These are phyloP conservation scores for Infundibulicybe gibba DNA, from an alignment of 768 basidiomycete species.

Conservation along the genomic window DNA sequence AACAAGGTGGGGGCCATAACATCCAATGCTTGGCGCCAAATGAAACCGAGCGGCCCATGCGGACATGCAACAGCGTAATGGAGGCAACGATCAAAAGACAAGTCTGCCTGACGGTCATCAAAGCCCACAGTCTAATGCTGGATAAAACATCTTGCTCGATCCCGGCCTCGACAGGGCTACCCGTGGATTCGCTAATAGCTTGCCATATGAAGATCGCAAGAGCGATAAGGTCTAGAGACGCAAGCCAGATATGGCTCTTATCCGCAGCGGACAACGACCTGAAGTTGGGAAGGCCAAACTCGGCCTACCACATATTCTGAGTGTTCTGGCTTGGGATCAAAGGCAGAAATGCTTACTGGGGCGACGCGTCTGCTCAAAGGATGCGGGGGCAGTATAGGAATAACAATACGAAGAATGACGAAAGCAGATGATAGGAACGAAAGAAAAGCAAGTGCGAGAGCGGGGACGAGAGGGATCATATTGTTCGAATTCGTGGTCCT, in stretches of 20 bases:
- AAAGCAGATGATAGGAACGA: slow-evolving; percentile 74
- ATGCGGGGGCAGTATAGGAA: slow-evolving; percentile 72
- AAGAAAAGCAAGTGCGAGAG: slow-evolving; percentile 63
- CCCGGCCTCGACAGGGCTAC: slow-evolving; percentile 38
- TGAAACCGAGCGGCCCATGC: slow-evolving; percentile 64
- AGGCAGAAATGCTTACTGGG: slow-evolving; percentile 45
- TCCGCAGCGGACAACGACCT: slow-evolving; percentile 63
- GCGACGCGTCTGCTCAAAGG: slow-evolving; percentile 71
- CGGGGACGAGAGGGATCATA: slow-evolving; percentile 69
- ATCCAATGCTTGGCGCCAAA: slow-evolving; percentile 73
- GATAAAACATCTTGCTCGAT: slow-evolving; percentile 48
- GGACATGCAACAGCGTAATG: slow-evolving; percentile 66
- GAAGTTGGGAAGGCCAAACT: slow-evolving; percentile 73
- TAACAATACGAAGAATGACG: slow-evolving; percentile 70
- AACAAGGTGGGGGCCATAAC: slow-evolving; percentile 62
- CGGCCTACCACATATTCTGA: slow-evolving; percentile 45
- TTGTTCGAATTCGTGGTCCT: slow-evolving; percentile 27
- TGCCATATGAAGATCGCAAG: slow-evolving; percentile 68
- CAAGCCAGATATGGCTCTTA: slow-evolving; percentile 72
- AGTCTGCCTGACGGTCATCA: slow-evolving; percentile 61
- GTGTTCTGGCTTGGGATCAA: slow-evolving; percentile 9
- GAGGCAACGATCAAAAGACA: slow-evolving; percentile 60
- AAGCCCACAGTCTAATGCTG: slow-evolving; percentile 65
- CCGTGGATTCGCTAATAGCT: slow-evolving; percentile 46
- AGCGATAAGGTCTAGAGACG: slow-evolving; percentile 60